Percentiles rank a stretch among this genome's conserved stretches.
Evolutionary conservation across 345 rosid genomes (phyloP).

Genomic region (Aquilaria yunnanensis): DNA sequence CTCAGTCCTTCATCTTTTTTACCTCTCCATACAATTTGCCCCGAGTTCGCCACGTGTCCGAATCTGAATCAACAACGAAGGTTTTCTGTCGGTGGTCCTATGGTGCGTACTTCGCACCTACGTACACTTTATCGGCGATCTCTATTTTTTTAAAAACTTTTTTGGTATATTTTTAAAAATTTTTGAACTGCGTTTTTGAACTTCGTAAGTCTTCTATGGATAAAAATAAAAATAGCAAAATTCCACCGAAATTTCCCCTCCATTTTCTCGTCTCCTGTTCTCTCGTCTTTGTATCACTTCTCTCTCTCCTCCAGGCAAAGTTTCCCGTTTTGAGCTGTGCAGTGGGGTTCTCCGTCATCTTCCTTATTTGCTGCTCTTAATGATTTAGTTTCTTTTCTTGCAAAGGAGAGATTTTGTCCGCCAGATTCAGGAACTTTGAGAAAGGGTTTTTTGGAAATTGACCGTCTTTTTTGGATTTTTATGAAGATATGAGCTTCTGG

Average conservation of each 20-base stretch:
- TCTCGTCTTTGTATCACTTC: slow-evolving; percentile 14
- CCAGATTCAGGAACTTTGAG: slow-evolving; percentile 17
- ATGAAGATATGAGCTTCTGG: slow-evolving; percentile 12
- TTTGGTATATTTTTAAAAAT: not conserved
- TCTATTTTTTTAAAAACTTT: slow-evolving; percentile 2
- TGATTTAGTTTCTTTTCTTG: not conserved
- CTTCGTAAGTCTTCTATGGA: not conserved
- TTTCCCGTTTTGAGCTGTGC: slow-evolving; percentile 22
- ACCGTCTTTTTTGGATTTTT: slow-evolving; percentile 9
- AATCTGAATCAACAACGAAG: no score
- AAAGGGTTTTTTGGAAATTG: slow-evolving; percentile 1
- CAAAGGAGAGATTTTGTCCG: slow-evolving; percentile 8
- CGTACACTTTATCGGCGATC: slow-evolving; percentile 7
- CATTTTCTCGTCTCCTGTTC: slow-evolving; percentile 25
- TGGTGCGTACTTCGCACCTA: slow-evolving; percentile 19
- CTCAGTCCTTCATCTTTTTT: no score
- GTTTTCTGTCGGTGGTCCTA: slow-evolving; percentile 3
- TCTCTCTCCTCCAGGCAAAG: slow-evolving; percentile 16
- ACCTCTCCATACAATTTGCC: no score
- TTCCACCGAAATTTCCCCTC: slow-evolving; percentile 24
- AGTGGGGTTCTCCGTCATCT: slow-evolving; percentile 6
- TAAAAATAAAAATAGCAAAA: slow-evolving; percentile 1
- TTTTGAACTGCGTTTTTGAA: no score
- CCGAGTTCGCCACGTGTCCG: no score
- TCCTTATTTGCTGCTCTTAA: slow-evolving; percentile 3